phyloP scores from a whole-genome alignment of 202 grass and related monocot genomes.

The Carex arenaria region DNA sequence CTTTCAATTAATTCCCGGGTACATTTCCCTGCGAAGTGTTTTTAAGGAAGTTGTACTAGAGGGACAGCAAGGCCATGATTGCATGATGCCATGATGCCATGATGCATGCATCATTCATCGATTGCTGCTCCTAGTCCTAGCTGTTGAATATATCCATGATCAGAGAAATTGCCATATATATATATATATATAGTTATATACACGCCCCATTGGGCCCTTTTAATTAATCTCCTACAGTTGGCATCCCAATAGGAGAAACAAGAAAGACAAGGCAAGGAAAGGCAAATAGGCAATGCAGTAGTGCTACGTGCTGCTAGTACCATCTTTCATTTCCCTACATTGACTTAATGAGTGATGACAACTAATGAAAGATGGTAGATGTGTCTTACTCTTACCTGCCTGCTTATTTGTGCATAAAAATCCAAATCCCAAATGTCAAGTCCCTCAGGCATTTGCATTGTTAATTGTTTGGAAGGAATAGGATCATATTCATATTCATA shows the following conservation, averaged over 20 bases:
- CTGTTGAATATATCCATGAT: slow-evolving; percentile 18
- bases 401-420: background rate
- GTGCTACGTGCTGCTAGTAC: too few relatives aligned
- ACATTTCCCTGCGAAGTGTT: slow-evolving; percentile 18
- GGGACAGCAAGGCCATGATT: slow-evolving; percentile 26
- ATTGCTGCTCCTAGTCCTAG: background rate
- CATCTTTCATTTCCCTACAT: background rate
- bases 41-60: slow-evolving; percentile 27
- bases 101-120: slow-evolving; percentile 13
- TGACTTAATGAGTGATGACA: background rate
- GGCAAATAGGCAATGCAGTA: background rate
- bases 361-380: background rate
- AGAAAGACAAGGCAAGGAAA: background rate
- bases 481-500: background rate
- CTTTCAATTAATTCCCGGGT: background rate
- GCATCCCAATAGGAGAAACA: slow-evolving; percentile 23
- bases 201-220: background rate
- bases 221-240: background rate
- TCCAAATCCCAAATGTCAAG: background rate
- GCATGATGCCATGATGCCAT: slow-evolving; percentile 7
- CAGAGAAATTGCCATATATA: slow-evolving; percentile 12
- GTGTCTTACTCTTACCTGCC: background rate
- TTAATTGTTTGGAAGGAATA: background rate
- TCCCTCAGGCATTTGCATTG: background rate
- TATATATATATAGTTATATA: background rate